Base-by-base conservation (phyloP, 495 filamentous ascomycete species). In the Aspergillus taichungensis region DNA sequence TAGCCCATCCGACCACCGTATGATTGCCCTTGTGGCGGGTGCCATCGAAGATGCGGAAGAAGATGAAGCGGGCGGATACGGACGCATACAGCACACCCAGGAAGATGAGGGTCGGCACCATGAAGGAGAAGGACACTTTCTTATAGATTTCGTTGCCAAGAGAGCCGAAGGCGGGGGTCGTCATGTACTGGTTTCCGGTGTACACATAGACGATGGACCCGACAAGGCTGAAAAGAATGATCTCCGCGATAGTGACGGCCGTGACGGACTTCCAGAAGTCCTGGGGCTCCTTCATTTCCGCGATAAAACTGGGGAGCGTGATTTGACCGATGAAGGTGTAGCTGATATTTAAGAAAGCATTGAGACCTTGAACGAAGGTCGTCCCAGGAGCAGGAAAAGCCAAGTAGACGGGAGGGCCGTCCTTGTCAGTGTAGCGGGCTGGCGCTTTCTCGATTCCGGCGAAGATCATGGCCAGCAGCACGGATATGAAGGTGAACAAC, bases 321-420 rank as follows among this genome's bases (percentile, higher is more conserved):
- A 94, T 94, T 59, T 94, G 88, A 4, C 88, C 88, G 51, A 94
- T 92, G 64, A 94, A 92, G 6, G 88, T 94, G 62, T 92, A 94
- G 63, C 77, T 80, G 56, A 94, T 94, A 61, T 94, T 94, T 51
- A 94, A 66, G 66, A 92, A 92, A 2, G 87, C 88, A 39, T 76
- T 87, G 65, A 91, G 76, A 6, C 83, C 88, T 5, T 69, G 67
- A 11, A 94, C 84, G 46, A 88, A 92, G 0, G 83, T 83, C 0
- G 86, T 90, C n/a, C 78, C 75, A 3, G 67, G 61, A n/a, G 77
- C 60, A 0, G 88, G 85, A 33, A 88, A 54, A 3, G 77, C 77
- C 1, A 77, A 75, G 14, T 88, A 77, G 8, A 75, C 70, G 2
- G 84, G 83, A 1, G 73, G 62, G 6, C 85, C 85, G 3, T 68